Base-by-base conservation (phyloP, 2,329 filamentous ascomycete genomes). In the Exophiala mesophila region DNA sequence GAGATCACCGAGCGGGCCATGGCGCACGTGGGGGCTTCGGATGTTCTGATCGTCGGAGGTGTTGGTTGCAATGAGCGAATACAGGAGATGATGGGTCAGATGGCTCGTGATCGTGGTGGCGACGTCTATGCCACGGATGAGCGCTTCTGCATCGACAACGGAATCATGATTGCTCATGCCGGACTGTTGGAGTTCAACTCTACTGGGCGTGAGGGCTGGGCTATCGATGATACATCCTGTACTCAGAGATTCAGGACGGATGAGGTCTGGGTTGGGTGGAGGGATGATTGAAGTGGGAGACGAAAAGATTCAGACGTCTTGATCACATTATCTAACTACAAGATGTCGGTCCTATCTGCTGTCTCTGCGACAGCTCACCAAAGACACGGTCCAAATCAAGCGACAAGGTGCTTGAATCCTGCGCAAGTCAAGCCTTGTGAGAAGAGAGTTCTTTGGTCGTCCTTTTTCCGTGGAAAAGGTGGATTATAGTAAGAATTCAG, bases 101-200 rank as follows among this genome's bases (percentile, higher is more conserved):
- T 98, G 92, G 90, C 89, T 12, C 73, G 72, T 32, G 89, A 95
- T 63, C 73, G 92, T 26, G 87, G 88, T 39, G 92, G 92, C 3
- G 89, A 80, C 57, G 87, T 97, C 3, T 96, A 85, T 67, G 89
- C 92, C 17, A 97, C 90, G 0, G 92, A 98, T 62, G 92, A 98
- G 71, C 76, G 92, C 33, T 98, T 95, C 63, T 98, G 92, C 63
- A 98, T 98, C 56, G 92, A 98, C 66, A 98, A 98, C 58, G 92
- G 92, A 36, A 97, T 98, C 61, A 98, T 98, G 92, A 98, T 98
- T 69, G 92, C 92, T 1, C 90, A 98, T 64, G 92, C 92, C 2
- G 92, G 92, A 2, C 66, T 98, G 56, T 63, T 96, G 57, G 89
- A 89, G 1, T 92, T 85, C 62, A 74, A 82, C 63, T 26, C 23